These are phyloP conservation scores for Plasmodium yoelii DNA, from an alignment of 169 alveolate genomes.

Conservation along the genomic window DNA sequence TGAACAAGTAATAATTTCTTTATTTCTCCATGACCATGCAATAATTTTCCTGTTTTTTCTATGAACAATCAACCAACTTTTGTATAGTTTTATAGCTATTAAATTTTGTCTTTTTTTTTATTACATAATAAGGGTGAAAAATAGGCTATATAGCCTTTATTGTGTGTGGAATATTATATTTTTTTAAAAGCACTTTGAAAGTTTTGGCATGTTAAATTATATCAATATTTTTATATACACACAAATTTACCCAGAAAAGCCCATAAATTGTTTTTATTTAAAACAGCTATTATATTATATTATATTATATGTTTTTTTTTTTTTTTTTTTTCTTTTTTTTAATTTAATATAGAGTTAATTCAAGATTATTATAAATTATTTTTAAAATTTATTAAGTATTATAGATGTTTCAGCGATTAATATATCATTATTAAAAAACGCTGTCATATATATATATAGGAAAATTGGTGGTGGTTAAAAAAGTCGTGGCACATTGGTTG, in stretches of 20 bases:
- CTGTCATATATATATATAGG: no score
- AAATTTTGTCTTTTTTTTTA: slow-evolving; percentile 30
- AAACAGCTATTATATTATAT: no score
- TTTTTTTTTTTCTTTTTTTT: slow-evolving; percentile 3
- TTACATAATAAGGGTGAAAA: background rate
- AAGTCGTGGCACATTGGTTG: no score
- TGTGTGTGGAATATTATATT: background rate
- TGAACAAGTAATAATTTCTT: slow-evolving; percentile 4
- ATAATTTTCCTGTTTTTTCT: slow-evolving; percentile 9
- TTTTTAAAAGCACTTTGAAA: slow-evolving; percentile 4
- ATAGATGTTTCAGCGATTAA: background rate
- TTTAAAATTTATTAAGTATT: slow-evolving; percentile 1
- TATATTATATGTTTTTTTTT: no score
- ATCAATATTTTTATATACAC: background rate
- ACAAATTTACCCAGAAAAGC: background rate
- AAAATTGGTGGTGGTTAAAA: no score
- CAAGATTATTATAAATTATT: background rate
- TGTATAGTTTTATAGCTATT: background rate
- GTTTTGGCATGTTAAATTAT: slow-evolving; percentile 8
- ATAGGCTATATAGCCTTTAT: slow-evolving; percentile 1
- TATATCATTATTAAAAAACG: no score
- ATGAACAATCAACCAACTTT: slow-evolving; percentile 4
- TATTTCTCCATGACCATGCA: slow-evolving; percentile 19
- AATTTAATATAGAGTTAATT: slow-evolving; percentile 17
- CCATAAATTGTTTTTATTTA: no score